These are phyloP conservation scores for Leptodermis oblonga DNA, from an alignment of 257 asterid species.

Conservation along the genomic window DNA sequence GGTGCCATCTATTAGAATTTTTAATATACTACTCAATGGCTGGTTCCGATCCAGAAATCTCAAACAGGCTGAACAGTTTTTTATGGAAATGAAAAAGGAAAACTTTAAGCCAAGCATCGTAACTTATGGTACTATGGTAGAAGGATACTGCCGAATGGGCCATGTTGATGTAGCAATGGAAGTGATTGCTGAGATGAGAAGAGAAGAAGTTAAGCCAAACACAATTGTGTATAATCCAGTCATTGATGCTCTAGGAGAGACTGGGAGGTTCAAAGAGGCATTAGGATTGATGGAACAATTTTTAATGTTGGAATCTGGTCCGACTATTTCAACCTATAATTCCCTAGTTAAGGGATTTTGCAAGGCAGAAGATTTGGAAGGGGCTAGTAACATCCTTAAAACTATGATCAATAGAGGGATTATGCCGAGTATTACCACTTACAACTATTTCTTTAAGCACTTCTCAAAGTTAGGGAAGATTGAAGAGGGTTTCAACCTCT, in stretches of 20 bases:
- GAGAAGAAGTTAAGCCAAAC: slow-evolving; percentile 55
- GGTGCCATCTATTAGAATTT: slow-evolving; percentile 48
- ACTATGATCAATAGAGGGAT: slow-evolving; percentile 58
- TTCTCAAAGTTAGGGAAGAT: slow-evolving; percentile 54
- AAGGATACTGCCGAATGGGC: slow-evolving; percentile 67
- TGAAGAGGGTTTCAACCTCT: slow-evolving; percentile 68
- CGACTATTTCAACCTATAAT: slow-evolving; percentile 72
- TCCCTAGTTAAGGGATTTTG: slow-evolving; percentile 82
- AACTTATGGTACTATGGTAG: slow-evolving; percentile 80
- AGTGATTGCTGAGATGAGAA: slow-evolving; percentile 55
- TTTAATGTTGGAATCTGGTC: slow-evolving; percentile 60
- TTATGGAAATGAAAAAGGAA: slow-evolving; percentile 63
- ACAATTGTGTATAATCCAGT: slow-evolving; percentile 69
- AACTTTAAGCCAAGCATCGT: slow-evolving; percentile 52
- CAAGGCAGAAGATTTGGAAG: slow-evolving; percentile 74
- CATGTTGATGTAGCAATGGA: slow-evolving; percentile 59
- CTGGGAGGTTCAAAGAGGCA: slow-evolving; percentile 77
- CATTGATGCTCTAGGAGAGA: slow-evolving; percentile 84
- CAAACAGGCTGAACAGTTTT: slow-evolving; percentile 52
- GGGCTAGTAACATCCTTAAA: slow-evolving; percentile 63
- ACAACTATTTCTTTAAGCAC: slow-evolving; percentile 65
- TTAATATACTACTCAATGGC: slow-evolving; percentile 71
- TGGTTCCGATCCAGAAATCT: slow-evolving; percentile 64
- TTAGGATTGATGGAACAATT: slow-evolving; percentile 65
- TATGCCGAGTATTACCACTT: slow-evolving; percentile 59